Evolutionary conservation across 176 grass and related monocot genomes (phyloP).

Genomic region (Guadua angustifolia): DNA sequence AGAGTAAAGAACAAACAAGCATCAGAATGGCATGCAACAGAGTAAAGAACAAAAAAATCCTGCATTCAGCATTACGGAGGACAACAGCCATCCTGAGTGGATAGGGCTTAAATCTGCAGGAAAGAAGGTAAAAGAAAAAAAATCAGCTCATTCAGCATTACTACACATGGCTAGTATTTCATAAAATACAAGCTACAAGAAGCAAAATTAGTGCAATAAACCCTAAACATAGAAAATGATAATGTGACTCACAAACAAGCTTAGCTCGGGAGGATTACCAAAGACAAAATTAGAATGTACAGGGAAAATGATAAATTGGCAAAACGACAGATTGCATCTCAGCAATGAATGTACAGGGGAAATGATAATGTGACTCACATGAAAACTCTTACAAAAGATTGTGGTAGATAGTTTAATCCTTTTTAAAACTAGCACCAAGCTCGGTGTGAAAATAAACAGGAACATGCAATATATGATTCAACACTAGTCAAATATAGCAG

Average conservation of each 20-base stretch:
- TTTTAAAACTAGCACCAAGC: slow-evolving; percentile 26
- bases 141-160: too few relatives aligned
- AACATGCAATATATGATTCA: slow-evolving; percentile 38
- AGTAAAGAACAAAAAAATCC: too few relatives aligned
- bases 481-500: slow-evolving; percentile 47
- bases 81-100: too few relatives aligned
- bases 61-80: too few relatives aligned
- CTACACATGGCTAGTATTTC: too few relatives aligned
- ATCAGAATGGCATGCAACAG: too few relatives aligned
- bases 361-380: not conserved
- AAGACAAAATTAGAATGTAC: not conserved
- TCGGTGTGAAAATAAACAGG: slow-evolving; percentile 25
- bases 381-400: slow-evolving; percentile 29
- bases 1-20: too few relatives aligned
- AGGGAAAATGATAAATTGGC: slow-evolving; percentile 3
- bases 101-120: too few relatives aligned
- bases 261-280: not conserved
- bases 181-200: too few relatives aligned
- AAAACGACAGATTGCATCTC: not conserved
- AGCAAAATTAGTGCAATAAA: too few relatives aligned
- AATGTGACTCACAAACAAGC: not conserved
- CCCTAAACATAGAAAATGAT: too few relatives aligned
- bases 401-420: slow-evolving; percentile 13
- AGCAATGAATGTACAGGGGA: slow-evolving; percentile 36
- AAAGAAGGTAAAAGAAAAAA: too few relatives aligned